phyloP scores from a whole-genome alignment of 768 basidiomycete genomes.

The Amanita pallidorosea region DNA sequence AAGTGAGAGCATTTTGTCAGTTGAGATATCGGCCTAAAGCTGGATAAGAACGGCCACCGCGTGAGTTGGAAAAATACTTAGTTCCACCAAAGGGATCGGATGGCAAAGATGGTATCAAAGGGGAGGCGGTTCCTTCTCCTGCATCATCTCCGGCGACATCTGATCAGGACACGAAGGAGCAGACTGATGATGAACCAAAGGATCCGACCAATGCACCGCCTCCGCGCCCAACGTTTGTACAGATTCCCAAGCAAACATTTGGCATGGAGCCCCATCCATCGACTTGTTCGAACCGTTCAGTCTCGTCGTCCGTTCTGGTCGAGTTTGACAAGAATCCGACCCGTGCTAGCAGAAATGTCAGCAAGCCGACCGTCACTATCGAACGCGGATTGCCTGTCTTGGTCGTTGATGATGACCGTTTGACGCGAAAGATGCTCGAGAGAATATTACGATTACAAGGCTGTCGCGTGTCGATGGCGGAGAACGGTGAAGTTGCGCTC shows the following conservation, averaged over 20 bases:
- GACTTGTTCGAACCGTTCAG: constrained; percentile 15
- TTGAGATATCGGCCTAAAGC: neutral
- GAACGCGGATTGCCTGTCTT: constrained; percentile 53
- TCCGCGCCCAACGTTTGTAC: constrained; percentile 27
- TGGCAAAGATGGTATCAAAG: neutral
- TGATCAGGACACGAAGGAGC: neutral
- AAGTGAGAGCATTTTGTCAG: neutral
- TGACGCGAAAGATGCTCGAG: constrained; percentile 76
- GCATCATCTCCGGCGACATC: neutral
- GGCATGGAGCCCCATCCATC: constrained; percentile 16
- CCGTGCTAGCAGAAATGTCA: constrained; percentile 27
- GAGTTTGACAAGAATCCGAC: constrained; percentile 27
- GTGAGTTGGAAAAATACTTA: neutral
- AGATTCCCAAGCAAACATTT: constrained; percentile 21
- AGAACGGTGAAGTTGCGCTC: constrained; percentile 74
- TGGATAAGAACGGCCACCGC: neutral
- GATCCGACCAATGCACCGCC: neutral
- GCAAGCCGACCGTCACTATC: constrained; percentile 26
- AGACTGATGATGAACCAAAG: neutral
- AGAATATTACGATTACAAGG: constrained; percentile 71
- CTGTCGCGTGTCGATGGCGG: constrained; percentile 68
- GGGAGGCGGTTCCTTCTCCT: neutral
- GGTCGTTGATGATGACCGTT: constrained; percentile 75
- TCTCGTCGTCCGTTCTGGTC: constrained; percentile 19
- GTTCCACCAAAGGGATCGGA: neutral